These are phyloP conservation scores for Saccharomycopsis sp. DNA, from an alignment of 805 yeast genomes.

Conservation along the genomic window DNA sequence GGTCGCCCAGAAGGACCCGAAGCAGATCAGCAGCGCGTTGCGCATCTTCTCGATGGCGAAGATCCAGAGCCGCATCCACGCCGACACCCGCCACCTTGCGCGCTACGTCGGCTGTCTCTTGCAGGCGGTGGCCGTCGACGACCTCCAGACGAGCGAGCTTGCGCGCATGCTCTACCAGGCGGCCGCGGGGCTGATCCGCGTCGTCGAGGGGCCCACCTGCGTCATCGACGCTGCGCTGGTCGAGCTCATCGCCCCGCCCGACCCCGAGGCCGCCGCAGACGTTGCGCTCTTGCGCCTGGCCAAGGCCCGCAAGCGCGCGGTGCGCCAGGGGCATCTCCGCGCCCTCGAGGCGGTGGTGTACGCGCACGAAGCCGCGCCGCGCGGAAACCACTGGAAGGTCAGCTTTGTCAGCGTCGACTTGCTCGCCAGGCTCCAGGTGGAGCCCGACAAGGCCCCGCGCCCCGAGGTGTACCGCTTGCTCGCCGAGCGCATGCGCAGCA, in stretches of 20 bases:
- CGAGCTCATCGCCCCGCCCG: constrained; percentile 52
- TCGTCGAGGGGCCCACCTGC: constrained; percentile 47
- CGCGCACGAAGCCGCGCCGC: constrained; percentile 23
- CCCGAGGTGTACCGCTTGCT: constrained; percentile 37
- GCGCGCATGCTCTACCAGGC: constrained; percentile 48
- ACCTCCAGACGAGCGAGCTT: constrained; percentile 43
- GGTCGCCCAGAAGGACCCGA: constrained; percentile 41
- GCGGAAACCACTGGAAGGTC: constrained; percentile 55
- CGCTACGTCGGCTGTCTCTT: constrained; percentile 44
- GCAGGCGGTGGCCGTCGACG: constrained; percentile 49
- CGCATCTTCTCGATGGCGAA: constrained; percentile 49
- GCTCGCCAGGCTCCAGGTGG: constrained; percentile 42
- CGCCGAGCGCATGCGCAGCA: constrained; percentile 42
- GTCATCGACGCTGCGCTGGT: constrained; percentile 36
- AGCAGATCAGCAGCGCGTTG: constrained; percentile 58
- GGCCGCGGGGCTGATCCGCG: constrained; percentile 34
- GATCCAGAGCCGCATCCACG: constrained; percentile 49
- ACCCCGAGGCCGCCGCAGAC: constrained; percentile 47
- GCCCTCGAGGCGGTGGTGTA: constrained; percentile 35
- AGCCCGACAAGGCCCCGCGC: constrained; percentile 43
- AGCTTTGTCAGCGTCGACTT: constrained; percentile 42
- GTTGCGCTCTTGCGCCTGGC: constrained; percentile 55
- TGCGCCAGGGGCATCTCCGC: constrained; percentile 35
- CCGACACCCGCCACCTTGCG: constrained; percentile 48
- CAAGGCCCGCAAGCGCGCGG: constrained; percentile 48